Base-by-base conservation (phyloP, 148 eudicot genomes). In the Drosera capensis region DNA sequence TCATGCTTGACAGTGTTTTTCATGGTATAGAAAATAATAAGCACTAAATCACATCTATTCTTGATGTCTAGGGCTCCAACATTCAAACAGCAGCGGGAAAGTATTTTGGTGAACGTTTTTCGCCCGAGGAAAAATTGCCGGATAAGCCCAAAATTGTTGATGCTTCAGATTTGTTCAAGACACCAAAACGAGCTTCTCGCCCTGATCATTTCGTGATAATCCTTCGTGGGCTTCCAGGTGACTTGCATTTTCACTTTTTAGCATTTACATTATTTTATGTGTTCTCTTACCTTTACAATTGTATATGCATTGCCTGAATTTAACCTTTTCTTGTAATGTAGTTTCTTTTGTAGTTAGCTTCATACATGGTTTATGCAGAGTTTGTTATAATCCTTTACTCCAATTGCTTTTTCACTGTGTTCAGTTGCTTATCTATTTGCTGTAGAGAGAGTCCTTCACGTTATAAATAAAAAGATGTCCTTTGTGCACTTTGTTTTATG, bases 161-260 rank as follows among this genome's bases (percentile, higher is more conserved):
- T 64, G 92, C 74, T 54, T 65, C 77, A 20, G 81, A 63, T 34
- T 68, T 90, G 58, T 71, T 90, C 49, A 90, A 78, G 65, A 81
- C 68, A 45, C 97, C 95, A 37, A 77, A 80, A 58, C 84, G 97
- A 62, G 74, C 74, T 42, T 66, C 62, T 35, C 94, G 97, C 36
- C 95, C 97, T 30, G 97, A 84, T 78, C 95, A 80, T 75, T 67
- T 90, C 21, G 97, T 90, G 51, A 64, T 90, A 26, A 78, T 90
- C 52, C 85, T 90, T 23, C 87, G 97, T 11, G 97, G 97, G 18
- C 80, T 90, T 69, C 97, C 97, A 67, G 97, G 97, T 90, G 23
- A 28, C 9, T 41, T 34, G 11, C 31, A 2, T 34, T 34, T 34
- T 13, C n/a, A 9, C n/a, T 34, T 11, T 34, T 34, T 34, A n/a